Percentiles rank a stretch among this genome's conserved stretches.
Evolutionary conservation across 176 grass and related monocot species (phyloP).

Genomic region (Avena insularis): DNA sequence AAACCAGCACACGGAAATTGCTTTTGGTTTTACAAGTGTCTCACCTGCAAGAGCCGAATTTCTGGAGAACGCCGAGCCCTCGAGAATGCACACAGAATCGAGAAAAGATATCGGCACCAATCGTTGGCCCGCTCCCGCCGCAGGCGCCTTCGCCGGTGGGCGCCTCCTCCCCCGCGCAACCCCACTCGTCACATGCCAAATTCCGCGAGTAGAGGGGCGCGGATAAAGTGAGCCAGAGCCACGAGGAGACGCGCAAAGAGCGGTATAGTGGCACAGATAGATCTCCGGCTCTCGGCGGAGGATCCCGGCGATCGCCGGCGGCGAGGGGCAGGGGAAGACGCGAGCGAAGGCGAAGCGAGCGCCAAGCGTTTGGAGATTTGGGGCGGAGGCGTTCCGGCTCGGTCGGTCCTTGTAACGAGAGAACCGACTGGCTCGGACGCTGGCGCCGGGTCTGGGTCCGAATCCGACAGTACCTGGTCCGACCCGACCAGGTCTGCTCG

Average conservation of each 20-base stretch:
- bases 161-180: constrained; percentile 20
- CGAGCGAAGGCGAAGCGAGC: constrained; percentile 44
- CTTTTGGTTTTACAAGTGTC: constrained; percentile 9
- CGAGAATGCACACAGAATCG: constrained; percentile 6
- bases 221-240: neutral
- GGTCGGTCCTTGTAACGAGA: constrained; percentile 36
- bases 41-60: constrained; percentile 44
- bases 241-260: neutral
- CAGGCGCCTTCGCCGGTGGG: constrained; percentile 29
- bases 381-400: constrained; percentile 9
- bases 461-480: neutral
- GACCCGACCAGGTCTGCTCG: constrained; percentile 7
- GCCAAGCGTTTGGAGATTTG: constrained; percentile 66
- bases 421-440: constrained; percentile 6
- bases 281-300: neutral
- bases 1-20: neutral
- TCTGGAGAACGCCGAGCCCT: constrained; percentile 1
- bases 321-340: constrained; percentile 29
- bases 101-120: constrained; percentile 31
- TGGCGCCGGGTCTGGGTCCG: neutral
- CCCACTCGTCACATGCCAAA: constrained; percentile 57
- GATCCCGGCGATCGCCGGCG: constrained; percentile 56
- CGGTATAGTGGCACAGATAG: neutral
- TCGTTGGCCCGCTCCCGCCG: neutral
- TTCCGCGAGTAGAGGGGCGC: neutral